Evolutionary conservation across 1,284 basidiomycete species (phyloP).

Genomic region (Tausonia pullulans): DNA sequence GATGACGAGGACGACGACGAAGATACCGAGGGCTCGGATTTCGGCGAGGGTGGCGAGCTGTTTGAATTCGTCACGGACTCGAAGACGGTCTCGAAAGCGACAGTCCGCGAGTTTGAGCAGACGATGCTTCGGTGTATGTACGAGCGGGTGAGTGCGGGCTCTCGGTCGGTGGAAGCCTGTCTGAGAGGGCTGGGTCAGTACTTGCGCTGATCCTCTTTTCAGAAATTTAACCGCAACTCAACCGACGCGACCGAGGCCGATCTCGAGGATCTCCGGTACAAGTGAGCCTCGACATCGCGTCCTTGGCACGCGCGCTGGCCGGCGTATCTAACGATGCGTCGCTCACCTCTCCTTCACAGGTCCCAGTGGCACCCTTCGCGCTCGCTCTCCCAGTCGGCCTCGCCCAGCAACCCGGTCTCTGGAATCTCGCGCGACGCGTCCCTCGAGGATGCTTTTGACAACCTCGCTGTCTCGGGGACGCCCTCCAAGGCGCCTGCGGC

Average conservation of each 20-base stretch:
- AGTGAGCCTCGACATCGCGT: conserved; percentile 40
- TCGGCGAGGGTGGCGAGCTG: conserved; percentile 43
- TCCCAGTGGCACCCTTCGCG: neutral
- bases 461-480: neutral
- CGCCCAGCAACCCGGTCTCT: neutral
- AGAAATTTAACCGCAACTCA: conserved; percentile 64
- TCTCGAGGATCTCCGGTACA: conserved; percentile 64
- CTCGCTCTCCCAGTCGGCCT: conserved; percentile 6
- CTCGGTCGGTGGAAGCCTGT: too few relatives aligned
- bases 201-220: conserved; percentile 18
- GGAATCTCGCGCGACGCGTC: conserved; percentile 1
- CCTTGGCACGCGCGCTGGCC: too few relatives aligned
- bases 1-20: conserved; percentile 41
- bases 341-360: conserved; percentile 22
- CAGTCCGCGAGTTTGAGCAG: conserved; percentile 77
- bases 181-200: neutral
- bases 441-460: neutral
- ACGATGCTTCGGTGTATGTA: conserved; percentile 91
- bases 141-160: conserved; percentile 42
- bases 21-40: conserved; percentile 39
- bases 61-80: conserved; percentile 63
- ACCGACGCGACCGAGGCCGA: conserved; percentile 53
- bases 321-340: too few relatives aligned
- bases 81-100: conserved; percentile 57
- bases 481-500: neutral